Evolutionary conservation across 108 stramenopile genomes (phyloP).

Genomic region (Pseudonitzschia multiseries): DNA sequence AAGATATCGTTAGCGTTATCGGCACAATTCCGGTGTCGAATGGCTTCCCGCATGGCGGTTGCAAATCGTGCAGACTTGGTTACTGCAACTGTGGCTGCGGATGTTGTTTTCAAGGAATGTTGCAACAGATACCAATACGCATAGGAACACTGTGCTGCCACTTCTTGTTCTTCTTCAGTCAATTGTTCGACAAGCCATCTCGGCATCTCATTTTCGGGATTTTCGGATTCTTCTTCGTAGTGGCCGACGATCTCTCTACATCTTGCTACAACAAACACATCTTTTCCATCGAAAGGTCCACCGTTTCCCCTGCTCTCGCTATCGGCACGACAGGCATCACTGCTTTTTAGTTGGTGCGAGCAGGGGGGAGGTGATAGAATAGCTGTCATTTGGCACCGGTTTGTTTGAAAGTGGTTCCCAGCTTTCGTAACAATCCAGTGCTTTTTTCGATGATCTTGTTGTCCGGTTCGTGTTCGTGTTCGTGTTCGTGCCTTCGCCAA

Average conservation of each 20-base stretch:
- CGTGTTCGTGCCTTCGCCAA: too few relatives aligned
- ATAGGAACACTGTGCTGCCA: conserved; percentile 31
- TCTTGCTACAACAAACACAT: not conserved
- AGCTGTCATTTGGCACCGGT: not conserved
- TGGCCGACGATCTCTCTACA: conserved; percentile 19
- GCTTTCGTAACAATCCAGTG: too few relatives aligned
- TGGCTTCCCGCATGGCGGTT: conserved; percentile 36
- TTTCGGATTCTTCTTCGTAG: conserved; percentile 6
- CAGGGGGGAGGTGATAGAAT: not conserved
- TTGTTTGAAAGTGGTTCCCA: too few relatives aligned
- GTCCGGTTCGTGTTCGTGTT: too few relatives aligned
- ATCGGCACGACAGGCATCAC: not conserved
- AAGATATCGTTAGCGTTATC: conserved; percentile 14
- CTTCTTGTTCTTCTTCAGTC: conserved; percentile 28
- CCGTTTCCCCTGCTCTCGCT: not conserved
- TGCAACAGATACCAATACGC: conserved; percentile 33
- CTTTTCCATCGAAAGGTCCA: not conserved
- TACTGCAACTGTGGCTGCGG: not conserved
- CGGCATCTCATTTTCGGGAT: conserved; percentile 1
- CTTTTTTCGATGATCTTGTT: too few relatives aligned
- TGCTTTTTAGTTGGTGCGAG: not conserved
- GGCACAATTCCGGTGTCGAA: conserved; percentile 24
- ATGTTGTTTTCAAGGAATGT: not conserved
- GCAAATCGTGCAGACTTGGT: not conserved
- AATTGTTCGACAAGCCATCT: conserved; percentile 24